phyloP scores from a whole-genome alignment of 2,329 filamentous ascomycete genomes.

The Aspergillus quadrilineatus region DNA sequence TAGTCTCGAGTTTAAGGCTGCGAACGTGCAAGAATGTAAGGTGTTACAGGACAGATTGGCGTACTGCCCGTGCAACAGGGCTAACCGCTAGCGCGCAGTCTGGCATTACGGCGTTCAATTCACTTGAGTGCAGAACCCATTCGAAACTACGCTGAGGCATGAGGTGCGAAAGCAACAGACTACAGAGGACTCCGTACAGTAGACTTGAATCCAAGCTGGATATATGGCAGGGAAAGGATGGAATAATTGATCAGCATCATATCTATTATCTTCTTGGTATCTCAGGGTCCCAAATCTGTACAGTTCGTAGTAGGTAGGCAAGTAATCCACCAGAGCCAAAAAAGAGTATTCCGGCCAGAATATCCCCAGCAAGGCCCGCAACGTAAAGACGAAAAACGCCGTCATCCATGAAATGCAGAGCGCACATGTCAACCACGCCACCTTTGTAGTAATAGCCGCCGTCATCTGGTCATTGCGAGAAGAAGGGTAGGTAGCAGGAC shows the following conservation, averaged over 20 bases:
- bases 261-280: slow-evolving; percentile 10
- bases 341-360: neutral
- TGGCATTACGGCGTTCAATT: neutral
- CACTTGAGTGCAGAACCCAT: neutral
- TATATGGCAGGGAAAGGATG: neutral
- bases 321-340: slow-evolving; percentile 3
- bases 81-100: no score
- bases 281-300: slow-evolving; percentile 10
- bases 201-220: neutral
- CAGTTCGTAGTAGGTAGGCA: slow-evolving; percentile 4
- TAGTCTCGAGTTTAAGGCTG: neutral
- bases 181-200: neutral
- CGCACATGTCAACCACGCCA: slow-evolving; percentile 17
- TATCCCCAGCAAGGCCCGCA: neutral
- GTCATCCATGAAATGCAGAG: slow-evolving; percentile 17
- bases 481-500: slow-evolving; percentile 7
- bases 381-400: slow-evolving; percentile 20
- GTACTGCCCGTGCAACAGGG: no score
- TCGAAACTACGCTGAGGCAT: neutral
- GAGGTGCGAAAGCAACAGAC: neutral
- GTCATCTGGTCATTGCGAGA: slow-evolving; percentile 1
- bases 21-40: neutral
- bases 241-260: neutral
- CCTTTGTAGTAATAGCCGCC: neutral
- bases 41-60: neutral